A percentile compares a stretch with the other conserved stretches of the same genome.
phyloP scores from a whole-genome alignment of 495 filamentous ascomycete genomes.

The Hypoxylon lienhwacheense region DNA sequence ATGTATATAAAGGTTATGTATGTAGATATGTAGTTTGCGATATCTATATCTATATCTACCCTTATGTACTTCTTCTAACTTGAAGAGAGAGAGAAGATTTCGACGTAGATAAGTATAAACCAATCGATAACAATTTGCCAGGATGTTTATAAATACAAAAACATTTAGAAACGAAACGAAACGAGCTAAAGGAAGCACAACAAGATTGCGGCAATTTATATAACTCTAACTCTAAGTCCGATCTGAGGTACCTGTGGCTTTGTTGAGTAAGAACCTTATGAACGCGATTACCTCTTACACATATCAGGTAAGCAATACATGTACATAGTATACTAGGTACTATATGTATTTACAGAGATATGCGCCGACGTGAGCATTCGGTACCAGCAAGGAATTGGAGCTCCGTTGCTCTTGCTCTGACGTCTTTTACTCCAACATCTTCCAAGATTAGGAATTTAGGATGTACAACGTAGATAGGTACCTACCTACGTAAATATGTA shows the following conservation, averaged over 20 bases:
- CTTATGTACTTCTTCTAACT: no score
- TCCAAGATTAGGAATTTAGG: no score
- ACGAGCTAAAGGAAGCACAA: neutral
- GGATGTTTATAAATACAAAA: constrained; percentile 4
- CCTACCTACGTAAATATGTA: neutral
- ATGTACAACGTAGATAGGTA: constrained; percentile 12
- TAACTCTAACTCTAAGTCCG: constrained; percentile 10
- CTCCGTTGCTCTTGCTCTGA: constrained; percentile 26
- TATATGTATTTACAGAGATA: no score
- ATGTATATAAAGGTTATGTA: no score
- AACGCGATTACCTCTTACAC: no score
- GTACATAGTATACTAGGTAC: no score
- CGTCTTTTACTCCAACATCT: constrained; percentile 20
- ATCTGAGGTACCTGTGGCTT: constrained; percentile 13
- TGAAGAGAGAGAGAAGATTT: no score
- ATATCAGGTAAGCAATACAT: no score
- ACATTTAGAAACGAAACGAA: neutral
- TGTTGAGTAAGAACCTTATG: constrained; percentile 21
- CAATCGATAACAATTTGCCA: no score
- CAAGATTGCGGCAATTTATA: constrained; percentile 27
- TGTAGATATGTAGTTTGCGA: no score
- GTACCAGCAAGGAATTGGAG: constrained; percentile 30
- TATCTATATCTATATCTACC: no score
- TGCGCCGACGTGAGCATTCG: constrained; percentile 3
- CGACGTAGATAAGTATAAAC: neutral